Evolutionary conservation across 345 rosid genomes (phyloP), one percentile per base, ranked within the genome.

Genomic region (Psidium guajava): DNA sequence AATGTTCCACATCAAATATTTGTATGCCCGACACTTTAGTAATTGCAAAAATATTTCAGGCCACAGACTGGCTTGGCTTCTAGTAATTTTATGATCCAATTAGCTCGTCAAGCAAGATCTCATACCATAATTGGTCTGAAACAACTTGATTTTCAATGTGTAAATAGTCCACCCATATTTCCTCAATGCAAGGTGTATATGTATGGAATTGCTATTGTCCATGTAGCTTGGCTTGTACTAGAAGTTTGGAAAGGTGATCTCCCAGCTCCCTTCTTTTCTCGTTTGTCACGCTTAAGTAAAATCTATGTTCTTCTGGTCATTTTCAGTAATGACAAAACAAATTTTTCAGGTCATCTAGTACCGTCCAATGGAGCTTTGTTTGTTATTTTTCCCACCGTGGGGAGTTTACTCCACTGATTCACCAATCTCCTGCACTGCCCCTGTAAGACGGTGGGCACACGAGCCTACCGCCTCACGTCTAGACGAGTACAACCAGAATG

Each of bases 401-500:
- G 83, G 57, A 82, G 42, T 82, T 82, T n/a, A 82, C 57, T 82
- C 4, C 1, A 2, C 11, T 22, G 42, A 51, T 82, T 82, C 83
- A 57, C 83, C 83, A 15, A 24, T 9, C 57, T 82, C 42, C 57
- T 0, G 42, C 32, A 13, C 83, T 82, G 40, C 83, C n/a, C 83
- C n/a, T 14, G 57, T 51, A 89, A 89, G 49, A 85, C n/a, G n/a
- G 94, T 94, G 98, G 94, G 92, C 12, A 47, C 54, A 51, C 90
- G 92, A 85, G 61, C 87, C 20, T 74, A 85, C 5, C 92, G 92
- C 69, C 83, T 84, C 56, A 74, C 25, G 47, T 55, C 73, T 50
- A 90, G 90, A 88, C 92, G 91, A 89, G 84, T 85, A 49, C 88
- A 86, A 2, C 91, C 88, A 2, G n/a, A n/a, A n/a, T n/a, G n/a